Percentiles rank a stretch among this genome's conserved stretches.
Conservation (phyloP, 305 asterid species). For the Fraxinus ornus region DNA sequence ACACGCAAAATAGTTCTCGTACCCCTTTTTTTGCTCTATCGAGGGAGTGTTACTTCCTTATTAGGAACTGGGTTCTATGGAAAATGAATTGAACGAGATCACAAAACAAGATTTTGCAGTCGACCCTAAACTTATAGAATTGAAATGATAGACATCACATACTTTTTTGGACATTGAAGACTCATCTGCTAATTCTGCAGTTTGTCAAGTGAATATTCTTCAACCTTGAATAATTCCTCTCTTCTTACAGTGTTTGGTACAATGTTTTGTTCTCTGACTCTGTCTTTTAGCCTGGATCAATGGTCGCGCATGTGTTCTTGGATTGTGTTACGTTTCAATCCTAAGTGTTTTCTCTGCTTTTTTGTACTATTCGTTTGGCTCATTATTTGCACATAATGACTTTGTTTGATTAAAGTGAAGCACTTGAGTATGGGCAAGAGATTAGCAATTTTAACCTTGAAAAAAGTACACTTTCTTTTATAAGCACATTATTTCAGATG, state of each 20-base stretch:
- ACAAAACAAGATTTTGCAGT: not conserved
- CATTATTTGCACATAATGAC: conserved; percentile 42
- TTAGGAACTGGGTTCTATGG: not conserved
- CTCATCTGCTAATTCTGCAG: not conserved
- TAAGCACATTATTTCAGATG: not conserved
- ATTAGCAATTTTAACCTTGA: not conserved
- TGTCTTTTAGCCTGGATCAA: conserved; percentile 40
- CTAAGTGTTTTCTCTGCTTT: not conserved
- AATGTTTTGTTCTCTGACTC: conserved; percentile 14
- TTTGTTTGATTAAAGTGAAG: conserved; percentile 36
- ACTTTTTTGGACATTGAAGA: not conserved
- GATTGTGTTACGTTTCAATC: conserved; percentile 27
- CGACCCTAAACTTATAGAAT: not conserved
- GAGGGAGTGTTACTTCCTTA: no score
- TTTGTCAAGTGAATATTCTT: not conserved
- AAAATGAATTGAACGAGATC: not conserved
- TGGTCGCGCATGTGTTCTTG: conserved; percentile 42
- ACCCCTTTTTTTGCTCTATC: no score
- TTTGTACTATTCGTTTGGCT: conserved; percentile 44
- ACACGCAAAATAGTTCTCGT: no score
- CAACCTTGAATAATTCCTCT: not conserved
- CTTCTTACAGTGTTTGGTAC: not conserved
- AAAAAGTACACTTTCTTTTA: not conserved
- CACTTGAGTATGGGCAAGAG: conserved; percentile 42
- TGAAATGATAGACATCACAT: not conserved